Base-by-base conservation (phyloP, 768 basidiomycete species). In the Mycena leptocephala region DNA sequence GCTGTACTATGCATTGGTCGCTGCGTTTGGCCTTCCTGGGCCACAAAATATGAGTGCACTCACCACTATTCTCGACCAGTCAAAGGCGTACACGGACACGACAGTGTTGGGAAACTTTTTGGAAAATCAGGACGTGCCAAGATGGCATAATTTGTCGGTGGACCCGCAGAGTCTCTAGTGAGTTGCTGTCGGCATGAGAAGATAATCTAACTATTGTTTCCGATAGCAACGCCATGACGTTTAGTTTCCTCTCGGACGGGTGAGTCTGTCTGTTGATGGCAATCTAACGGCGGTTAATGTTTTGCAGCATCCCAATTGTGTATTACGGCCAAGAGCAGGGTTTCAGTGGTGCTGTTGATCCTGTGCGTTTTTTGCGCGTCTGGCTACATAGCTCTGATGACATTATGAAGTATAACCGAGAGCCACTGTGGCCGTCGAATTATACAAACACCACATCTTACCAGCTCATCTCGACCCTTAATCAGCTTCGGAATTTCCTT, bases 311-410 rank as follows among this genome's bases (percentile, higher is more conserved):
- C 78, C 95, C 95, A 0, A 92, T 96, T 74, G 90, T 95, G 14
- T 96, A 96, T 82, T 95, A 95, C 75, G 95, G 95, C 2, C 94
- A 95, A 83, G 95, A 96, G 79, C 95, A 95, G 81, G 85, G 88
- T 48, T 93, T 94, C 82, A 86, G 84, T 70, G 95, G 95, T 39
- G 85, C 84, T 79, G 84, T 82, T 10, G 95, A 96, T 79, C 95
- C 95, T 41, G 93, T 94, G 82, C 78, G 89, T 79, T 35, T 46
- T 28, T 70, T 14, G 35, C 32, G 8, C 67, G 32, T 28, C 32
- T 64, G 43, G 59, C 64, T 65, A 62, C 20, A 69, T 37, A 59
- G 16, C 39, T 41, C 8, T 18, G 33, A 41, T 66, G 61, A 43
- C 69, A 61, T 65, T 56, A 63, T 78, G 13, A 70, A 94, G 93